A percentile compares a stretch with the other conserved stretches of the same genome.
These are phyloP conservation scores for Malbranchea zuffiana DNA, from an alignment of 2,329 filamentous ascomycete genomes.

Conservation along the genomic window DNA sequence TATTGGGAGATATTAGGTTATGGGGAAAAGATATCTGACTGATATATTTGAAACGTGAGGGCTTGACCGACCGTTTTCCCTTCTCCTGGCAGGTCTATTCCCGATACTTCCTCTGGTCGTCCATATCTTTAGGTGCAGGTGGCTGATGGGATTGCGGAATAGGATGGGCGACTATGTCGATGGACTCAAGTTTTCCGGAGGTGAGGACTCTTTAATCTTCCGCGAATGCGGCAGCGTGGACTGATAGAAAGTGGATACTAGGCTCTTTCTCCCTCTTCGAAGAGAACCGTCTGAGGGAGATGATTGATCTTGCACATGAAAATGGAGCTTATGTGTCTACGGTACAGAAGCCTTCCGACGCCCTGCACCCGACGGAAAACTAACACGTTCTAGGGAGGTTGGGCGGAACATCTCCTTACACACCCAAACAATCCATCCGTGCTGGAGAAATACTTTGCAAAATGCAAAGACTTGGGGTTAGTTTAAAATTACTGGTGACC, in stretches of 20 bases:
- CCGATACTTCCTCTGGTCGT: no score
- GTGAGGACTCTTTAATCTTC: slow-evolving; percentile 14
- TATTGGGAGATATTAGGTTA: slow-evolving; percentile 24
- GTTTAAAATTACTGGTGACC: slow-evolving; percentile 11
- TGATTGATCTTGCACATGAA: slow-evolving; percentile 41
- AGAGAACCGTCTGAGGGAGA: slow-evolving; percentile 36
- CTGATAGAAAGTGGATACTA: slow-evolving; percentile 7
- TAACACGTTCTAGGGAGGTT: slow-evolving; percentile 35
- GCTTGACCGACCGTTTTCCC: background rate
- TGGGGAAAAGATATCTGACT: slow-evolving; percentile 43
- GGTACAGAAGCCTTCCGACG: slow-evolving; percentile 19
- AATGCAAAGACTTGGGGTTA: slow-evolving; percentile 42
- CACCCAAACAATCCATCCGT: slow-evolving; percentile 36
- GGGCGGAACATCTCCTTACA: slow-evolving; percentile 44
- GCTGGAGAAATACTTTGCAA: slow-evolving; percentile 43
- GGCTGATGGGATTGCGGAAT: background rate
- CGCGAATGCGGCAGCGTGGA: background rate
- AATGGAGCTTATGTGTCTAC: slow-evolving; percentile 45
- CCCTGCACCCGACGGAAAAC: background rate
- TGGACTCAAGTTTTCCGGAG: slow-evolving; percentile 46
- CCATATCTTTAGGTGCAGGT: background rate
- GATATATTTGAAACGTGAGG: slow-evolving; percentile 44
- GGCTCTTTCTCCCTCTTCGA: slow-evolving; percentile 44
- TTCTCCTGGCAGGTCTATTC: background rate
- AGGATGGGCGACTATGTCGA: slow-evolving; percentile 46